Evolutionary conservation across 2,329 filamentous ascomycete species (phyloP), one percentile per base, ranked within the genome.

Genomic region (Bertia moriformis): DNA sequence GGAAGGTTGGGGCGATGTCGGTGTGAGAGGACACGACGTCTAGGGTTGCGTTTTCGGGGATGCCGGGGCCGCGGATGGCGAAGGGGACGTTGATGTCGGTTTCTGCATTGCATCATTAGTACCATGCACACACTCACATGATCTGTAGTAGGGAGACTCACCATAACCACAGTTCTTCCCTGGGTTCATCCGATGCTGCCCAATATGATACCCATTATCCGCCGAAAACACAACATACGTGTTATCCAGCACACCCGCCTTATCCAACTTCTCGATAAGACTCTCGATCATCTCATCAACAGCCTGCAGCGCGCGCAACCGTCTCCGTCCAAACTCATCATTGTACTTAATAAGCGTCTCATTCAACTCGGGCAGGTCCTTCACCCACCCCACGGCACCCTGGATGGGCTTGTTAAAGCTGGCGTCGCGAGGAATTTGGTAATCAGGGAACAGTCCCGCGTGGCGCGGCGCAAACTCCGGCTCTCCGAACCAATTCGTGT

Each of bases 201-300:
- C 56, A 39, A 67, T 63, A 40, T 67, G 64, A 46, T 60, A 67
- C 1, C 63, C 62, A 41, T 67, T 67, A 45, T 67, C 63, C 1
- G 58, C 55, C 3, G 61, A 61, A 45, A 61, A 67, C 40, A 67
- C 55, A 18, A 67, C 58, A 41, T 65, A 67, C 1, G 63, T 53
- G 38, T 52, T 48, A 10, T 52, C 45, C 7, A 52, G 42, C 3
- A 48, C 36, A 3, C 49, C 57, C 13, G 56, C 54, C 3, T 55
- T 41, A 13, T 64, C 56, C 2, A 73, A 53, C 0, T 56, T 56
- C 3, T 48, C 42, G 4, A 72, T 46, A 2, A 71, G 44, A 0
- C 49, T 46, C n/a, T 66, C 63, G 4, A 74, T 60, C 33, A 73
- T 55, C 44, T 73, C 70, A 43, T 73, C 69, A 0, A 73, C 68